Percentiles rank a stretch among this genome's conserved stretches.
Evolutionary conservation across 139 green algal genomes (phyloP).

Genomic region (Micractinium conductrix): DNA sequence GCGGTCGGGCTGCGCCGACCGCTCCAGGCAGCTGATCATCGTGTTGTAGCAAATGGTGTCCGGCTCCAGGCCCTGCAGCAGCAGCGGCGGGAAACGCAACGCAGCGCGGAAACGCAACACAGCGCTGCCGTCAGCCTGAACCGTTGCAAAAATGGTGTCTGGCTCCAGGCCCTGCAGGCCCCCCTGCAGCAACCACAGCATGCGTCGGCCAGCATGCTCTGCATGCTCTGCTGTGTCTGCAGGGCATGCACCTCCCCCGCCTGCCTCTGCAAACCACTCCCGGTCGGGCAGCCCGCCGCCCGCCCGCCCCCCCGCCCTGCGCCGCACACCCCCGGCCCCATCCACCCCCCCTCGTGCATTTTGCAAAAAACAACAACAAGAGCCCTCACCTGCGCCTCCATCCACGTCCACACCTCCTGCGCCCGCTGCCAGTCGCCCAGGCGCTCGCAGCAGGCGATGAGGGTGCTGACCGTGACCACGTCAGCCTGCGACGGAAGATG

Average conservation of each 20-base stretch:
- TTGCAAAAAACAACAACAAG: no score
- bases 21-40: constrained; percentile 29
- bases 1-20: not conserved
- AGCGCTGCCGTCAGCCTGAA: no score
- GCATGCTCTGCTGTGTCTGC: not conserved
- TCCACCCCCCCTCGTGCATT: no score
- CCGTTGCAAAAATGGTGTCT: no score
- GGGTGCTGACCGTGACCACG: constrained; percentile 28
- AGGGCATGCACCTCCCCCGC: not conserved
- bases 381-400: constrained; percentile 32
- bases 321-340: no score
- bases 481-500: not conserved
- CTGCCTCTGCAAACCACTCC: not conserved
- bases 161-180: no score
- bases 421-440: constrained; percentile 19
- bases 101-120: not conserved
- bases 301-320: no score
- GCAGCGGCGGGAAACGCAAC: no score
- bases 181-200: no score
- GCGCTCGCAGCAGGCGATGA: constrained; percentile 34
- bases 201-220: no score
- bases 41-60: constrained; percentile 39
- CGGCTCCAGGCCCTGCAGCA: constrained; percentile 26
- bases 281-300: not conserved
- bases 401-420: constrained; percentile 7